Conservation (phyloP, 306 rosid species). For the Acacia acuminata region DNA sequence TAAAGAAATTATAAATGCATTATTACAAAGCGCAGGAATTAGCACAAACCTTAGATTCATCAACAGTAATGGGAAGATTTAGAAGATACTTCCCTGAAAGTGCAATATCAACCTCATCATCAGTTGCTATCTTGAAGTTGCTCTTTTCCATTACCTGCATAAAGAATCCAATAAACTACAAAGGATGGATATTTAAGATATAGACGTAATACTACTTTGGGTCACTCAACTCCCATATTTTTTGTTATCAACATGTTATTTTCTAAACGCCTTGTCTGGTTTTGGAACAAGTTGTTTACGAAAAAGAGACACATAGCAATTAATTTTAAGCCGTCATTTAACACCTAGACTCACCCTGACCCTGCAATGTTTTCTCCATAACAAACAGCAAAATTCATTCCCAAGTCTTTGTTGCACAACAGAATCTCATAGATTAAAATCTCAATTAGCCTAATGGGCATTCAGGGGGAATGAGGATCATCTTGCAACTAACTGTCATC, state of each 20-base stretch:
- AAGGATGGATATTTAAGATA: background rate
- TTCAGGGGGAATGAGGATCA: background rate
- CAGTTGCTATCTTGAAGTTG: constrained; percentile 79
- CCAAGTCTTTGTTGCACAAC: background rate
- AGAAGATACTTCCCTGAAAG: constrained; percentile 89
- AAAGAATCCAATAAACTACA: background rate
- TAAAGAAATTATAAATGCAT: background rate
- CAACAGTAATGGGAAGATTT: constrained; percentile 85
- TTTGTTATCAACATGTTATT: constrained; percentile 1
- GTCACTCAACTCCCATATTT: background rate
- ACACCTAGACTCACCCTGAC: background rate
- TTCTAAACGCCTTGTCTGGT: background rate
- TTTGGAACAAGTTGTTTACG: background rate
- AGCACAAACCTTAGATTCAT: constrained; percentile 74
- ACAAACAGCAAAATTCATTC: background rate
- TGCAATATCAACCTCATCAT: constrained; percentile 79
- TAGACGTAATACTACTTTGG: background rate
- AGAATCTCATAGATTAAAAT: background rate
- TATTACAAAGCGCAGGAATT: background rate
- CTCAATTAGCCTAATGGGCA: background rate
- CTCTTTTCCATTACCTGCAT: constrained; percentile 81
- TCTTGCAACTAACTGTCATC: background rate
- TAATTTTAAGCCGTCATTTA: background rate
- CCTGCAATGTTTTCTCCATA: background rate
- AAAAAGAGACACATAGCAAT: background rate